Evolutionary conservation across 176 grass and related monocot genomes (phyloP).

Genomic region (sorghum (Sorghum bicolor)): Sorghum_bicolor_NCBIv3 NC_012872.2:11185501-11186000

Average conservation of each 20-base stretch:
- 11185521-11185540: background rate
- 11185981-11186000: background rate
- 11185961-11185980: background rate
- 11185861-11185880: background rate
- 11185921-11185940: background rate
- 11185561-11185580: conserved; percentile 95
- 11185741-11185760: conserved; percentile 70
- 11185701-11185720: conserved; percentile 74
- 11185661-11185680: conserved; percentile 85
- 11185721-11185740: conserved; percentile 72
- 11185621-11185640: conserved; percentile 86
- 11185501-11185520: background rate
- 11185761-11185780: conserved; percentile 86
- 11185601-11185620: conserved; percentile 78
- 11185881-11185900: background rate
- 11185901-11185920: background rate
- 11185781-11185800: conserved; percentile 90
- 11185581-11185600: conserved; percentile 74
- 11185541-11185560: conserved; percentile 7
- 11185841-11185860: conserved; percentile 24
- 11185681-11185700: conserved; percentile 70
- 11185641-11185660: conserved; percentile 85
- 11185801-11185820: conserved; percentile 95
- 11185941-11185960: background rate
- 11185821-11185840: conserved; percentile 35